Evolutionary conservation across 1,284 basidiomycete species (phyloP).

Genomic region (Leccinum olivaceoglutinosum): DNA sequence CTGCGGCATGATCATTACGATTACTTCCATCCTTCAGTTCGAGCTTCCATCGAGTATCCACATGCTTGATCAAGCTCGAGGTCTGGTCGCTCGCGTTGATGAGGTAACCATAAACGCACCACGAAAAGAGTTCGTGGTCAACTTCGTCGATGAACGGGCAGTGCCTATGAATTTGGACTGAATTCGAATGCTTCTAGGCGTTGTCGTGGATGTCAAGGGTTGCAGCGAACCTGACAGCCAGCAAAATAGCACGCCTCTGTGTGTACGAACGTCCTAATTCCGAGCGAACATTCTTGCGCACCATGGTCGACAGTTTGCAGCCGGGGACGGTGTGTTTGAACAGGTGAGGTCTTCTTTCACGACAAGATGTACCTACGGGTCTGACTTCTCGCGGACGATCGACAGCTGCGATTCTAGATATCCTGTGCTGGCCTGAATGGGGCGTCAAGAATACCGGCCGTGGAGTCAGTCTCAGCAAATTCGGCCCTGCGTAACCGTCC

Average conservation of each 20-base stretch:
- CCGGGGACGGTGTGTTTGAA: too few species aligned
- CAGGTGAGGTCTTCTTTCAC: too few species aligned
- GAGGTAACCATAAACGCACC: slow-evolving; percentile 58
- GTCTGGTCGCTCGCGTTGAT: slow-evolving; percentile 48
- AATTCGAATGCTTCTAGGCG: slow-evolving; percentile 40
- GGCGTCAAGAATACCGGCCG: too few species aligned
- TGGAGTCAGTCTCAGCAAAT: too few species aligned
- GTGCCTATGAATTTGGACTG: slow-evolving; percentile 43
- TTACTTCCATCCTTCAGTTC: slow-evolving; percentile 47
- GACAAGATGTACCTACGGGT: too few species aligned
- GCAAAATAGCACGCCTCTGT: slow-evolving; percentile 15
- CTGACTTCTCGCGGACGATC: too few species aligned
- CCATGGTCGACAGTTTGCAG: too few species aligned
- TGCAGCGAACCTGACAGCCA: slow-evolving; percentile 31
- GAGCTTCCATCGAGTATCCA: slow-evolving; percentile 53
- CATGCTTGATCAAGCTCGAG: slow-evolving; percentile 60
- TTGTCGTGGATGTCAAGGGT: slow-evolving; percentile 50
- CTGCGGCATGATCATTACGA: slow-evolving; percentile 50
- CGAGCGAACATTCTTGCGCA: too few species aligned
- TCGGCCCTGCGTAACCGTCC: too few species aligned
- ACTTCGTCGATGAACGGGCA: slow-evolving; percentile 50
- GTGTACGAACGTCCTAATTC: too few species aligned
- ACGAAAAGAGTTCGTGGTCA: slow-evolving; percentile 40
- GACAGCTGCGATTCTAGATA: too few species aligned
- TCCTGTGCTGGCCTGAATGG: too few species aligned